Percentiles rank a stretch among this genome's conserved stretches.
Conservation (phyloP, 352 stramenopile species). For the Phytophthora fragariaefolia region DNA sequence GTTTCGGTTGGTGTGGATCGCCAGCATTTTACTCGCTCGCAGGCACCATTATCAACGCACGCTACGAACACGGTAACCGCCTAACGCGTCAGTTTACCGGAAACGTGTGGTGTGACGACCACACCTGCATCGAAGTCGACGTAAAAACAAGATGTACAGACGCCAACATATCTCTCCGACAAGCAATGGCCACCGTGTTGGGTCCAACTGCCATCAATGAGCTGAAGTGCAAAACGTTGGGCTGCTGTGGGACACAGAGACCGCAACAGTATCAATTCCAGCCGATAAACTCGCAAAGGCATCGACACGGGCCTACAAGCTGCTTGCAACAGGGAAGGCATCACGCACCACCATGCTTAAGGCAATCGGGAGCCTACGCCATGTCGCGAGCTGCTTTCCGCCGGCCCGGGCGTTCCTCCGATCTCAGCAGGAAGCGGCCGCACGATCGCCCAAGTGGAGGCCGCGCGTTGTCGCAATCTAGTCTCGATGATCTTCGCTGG, state of each 20-base stretch:
- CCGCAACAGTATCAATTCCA: slow-evolving; percentile 12
- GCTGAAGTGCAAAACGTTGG: slow-evolving; percentile 24
- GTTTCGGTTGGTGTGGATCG: slow-evolving; percentile 26
- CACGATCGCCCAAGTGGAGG: neutral
- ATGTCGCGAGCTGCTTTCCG: slow-evolving; percentile 2
- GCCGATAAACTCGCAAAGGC: slow-evolving; percentile 17
- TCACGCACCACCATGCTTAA: neutral
- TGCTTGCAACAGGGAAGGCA: neutral
- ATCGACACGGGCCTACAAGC: neutral
- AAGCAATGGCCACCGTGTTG: slow-evolving; percentile 22
- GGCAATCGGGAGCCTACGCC: neutral
- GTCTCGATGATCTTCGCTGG: slow-evolving; percentile 5
- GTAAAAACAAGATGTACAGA: slow-evolving; percentile 1
- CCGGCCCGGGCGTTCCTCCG: slow-evolving; percentile 1
- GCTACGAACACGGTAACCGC: slow-evolving; percentile 11
- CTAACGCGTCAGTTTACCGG: slow-evolving; percentile 7
- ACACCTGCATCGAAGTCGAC: slow-evolving; percentile 30
- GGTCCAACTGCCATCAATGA: slow-evolving; percentile 10
- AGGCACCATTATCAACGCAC: slow-evolving; percentile 24
- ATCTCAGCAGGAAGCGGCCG: neutral
- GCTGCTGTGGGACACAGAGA: slow-evolving; percentile 12
- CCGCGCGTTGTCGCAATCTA: neutral
- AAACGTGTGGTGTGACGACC: slow-evolving; percentile 36
- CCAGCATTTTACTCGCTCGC: slow-evolving; percentile 35
- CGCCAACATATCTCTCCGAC: slow-evolving; percentile 19